phyloP scores from a whole-genome alignment of 139 green algal species.

The Tetradesmus lagerheimii region DNA sequence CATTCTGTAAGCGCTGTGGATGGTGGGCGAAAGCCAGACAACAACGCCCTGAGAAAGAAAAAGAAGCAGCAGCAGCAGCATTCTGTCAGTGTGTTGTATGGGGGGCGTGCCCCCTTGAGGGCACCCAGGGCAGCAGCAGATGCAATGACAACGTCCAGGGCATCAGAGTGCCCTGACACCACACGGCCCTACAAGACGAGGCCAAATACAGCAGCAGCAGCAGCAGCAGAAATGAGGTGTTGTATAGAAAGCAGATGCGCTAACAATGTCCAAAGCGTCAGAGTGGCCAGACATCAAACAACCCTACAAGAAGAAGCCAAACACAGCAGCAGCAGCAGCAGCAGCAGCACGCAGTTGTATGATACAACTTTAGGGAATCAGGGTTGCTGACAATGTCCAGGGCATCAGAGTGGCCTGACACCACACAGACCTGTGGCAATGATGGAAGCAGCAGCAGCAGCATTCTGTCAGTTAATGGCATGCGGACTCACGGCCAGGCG shows the following conservation, averaged over 20 bases:
- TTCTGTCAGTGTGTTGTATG: too few relatives aligned
- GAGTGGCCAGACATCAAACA: conserved; percentile 72
- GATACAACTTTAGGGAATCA: too few relatives aligned
- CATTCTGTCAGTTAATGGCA: too few relatives aligned
- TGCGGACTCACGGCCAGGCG: too few relatives aligned
- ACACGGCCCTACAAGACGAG: conserved; percentile 73
- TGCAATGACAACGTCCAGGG: background rate
- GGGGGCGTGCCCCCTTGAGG: too few relatives aligned
- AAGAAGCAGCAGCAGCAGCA: background rate
- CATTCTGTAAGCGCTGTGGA: too few relatives aligned
- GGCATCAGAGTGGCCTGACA: conserved; percentile 72
- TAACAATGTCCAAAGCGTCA: background rate
- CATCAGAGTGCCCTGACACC: conserved; percentile 57
- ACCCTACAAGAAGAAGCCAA: conserved; percentile 62
- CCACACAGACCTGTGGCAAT: conserved; percentile 64
- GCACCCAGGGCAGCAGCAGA: background rate
- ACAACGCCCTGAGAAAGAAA: too few relatives aligned
- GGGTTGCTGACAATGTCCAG: conserved; percentile 75
- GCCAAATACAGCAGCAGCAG: background rate
- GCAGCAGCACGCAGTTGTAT: too few relatives aligned
- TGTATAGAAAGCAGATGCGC: background rate
- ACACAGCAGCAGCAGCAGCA: background rate
- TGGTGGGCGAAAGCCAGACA: too few relatives aligned
- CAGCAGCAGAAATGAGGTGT: too few relatives aligned
- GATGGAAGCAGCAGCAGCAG: background rate